phyloP scores from a whole-genome alignment of 2,329 filamentous ascomycete genomes.

The Ramichloridium luteum region DNA sequence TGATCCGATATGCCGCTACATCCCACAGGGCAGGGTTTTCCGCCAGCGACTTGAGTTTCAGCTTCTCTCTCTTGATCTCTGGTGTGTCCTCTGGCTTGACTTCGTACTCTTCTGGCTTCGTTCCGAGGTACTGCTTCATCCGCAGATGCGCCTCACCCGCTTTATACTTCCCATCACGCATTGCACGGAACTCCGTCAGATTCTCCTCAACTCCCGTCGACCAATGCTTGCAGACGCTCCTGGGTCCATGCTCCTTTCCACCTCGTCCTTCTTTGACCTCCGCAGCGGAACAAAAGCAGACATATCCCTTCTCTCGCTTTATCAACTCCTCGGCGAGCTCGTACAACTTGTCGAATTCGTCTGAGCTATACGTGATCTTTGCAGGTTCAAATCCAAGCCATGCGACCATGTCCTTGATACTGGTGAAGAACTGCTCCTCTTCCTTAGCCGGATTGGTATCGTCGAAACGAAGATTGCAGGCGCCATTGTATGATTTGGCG shows the following conservation, averaged over 20 bases:
- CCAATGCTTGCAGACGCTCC: slow-evolving; percentile 72
- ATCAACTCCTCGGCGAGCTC: slow-evolving; percentile 81
- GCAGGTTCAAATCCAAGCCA: slow-evolving; percentile 80
- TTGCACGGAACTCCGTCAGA: slow-evolving; percentile 70
- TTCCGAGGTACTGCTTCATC: slow-evolving; percentile 79
- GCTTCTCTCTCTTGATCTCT: slow-evolving; percentile 24
- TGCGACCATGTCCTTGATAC: slow-evolving; percentile 75
- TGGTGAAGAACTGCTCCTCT: slow-evolving; percentile 75
- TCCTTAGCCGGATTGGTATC: slow-evolving; percentile 94
- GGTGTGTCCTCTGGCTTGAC: slow-evolving; percentile 19
- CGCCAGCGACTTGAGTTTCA: slow-evolving; percentile 32
- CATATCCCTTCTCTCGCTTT: slow-evolving; percentile 55
- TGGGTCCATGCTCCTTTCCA: slow-evolving; percentile 53
- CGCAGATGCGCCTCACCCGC: slow-evolving; percentile 72
- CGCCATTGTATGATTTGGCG: slow-evolving; percentile 68
- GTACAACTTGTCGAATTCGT: slow-evolving; percentile 82
- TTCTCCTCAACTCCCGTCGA: slow-evolving; percentile 64
- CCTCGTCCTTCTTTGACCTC: slow-evolving; percentile 83
- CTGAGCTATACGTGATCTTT: slow-evolving; percentile 73
- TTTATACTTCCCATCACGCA: slow-evolving; percentile 85
- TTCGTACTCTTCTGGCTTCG: slow-evolving; percentile 25
- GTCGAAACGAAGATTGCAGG: slow-evolving; percentile 70
- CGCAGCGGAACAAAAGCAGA: slow-evolving; percentile 71
- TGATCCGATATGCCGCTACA: slow-evolving; percentile 76
- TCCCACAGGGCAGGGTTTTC: slow-evolving; percentile 97